Base-by-base conservation (phyloP, 768 basidiomycete species). In the Phaffia tasmanica region DNA sequence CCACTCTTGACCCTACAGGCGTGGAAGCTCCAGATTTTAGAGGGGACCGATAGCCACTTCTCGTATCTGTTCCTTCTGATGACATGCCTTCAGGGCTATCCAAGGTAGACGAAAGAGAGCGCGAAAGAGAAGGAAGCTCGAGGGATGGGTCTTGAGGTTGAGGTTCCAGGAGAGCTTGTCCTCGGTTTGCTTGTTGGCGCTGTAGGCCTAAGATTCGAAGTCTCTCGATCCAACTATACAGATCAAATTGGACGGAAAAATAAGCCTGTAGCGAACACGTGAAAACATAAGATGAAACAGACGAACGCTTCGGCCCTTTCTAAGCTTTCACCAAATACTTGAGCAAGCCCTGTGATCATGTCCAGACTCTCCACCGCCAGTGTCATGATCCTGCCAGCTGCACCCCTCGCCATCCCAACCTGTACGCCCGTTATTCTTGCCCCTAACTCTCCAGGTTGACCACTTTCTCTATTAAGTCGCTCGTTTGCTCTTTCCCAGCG, bases 361-460 rank as follows among this genome's bases (percentile, higher is more conserved):
- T 94, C 90, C 75, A 94, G 73, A 73, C 89, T 91, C 79, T 94
- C 92, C 18, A 86, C 87, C 16, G 91, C 89, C 11, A 94, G 83
- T 9, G 85, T 84, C 70, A 94, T 74, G 23, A 94, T 85, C 60
- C 86, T 79, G 74, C 88, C 86, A 14, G 91, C 88, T 32, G 89
- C 86, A 19, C 84, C 80, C 27, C 83, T 80, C 1, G 87, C 88
- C 7, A 83, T 79, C 47, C 83, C 80, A 27, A 59, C 62, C 59
- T 58, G 60, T 21, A 60, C 58, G 5, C 55, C 57, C 42, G 53
- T 4, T 16, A 54, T 16, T 18, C 53, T 18, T n/a, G 53, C 27
- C n/a, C 8, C 53, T 54, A 27, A n/a, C 53, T 54, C 53, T 23
- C 88, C 89, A 35, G 35, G 35, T 11, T 92, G 88, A 46, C 87